Conservation (phyloP, 495 filamentous ascomycete genomes). For the Aspergillus mulundensis region DNA sequence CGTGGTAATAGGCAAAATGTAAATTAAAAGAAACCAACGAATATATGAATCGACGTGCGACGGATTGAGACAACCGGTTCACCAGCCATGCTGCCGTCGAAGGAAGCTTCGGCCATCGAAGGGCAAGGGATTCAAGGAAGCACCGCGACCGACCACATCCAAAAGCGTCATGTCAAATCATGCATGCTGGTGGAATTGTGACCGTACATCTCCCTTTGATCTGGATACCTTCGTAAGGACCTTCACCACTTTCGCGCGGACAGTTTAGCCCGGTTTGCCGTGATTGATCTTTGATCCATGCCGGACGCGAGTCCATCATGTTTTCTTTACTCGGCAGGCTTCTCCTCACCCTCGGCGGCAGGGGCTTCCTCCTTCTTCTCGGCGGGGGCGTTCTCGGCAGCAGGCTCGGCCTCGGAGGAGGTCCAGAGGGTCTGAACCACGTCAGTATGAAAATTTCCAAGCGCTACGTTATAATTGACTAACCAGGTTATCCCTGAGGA, state of each 20-base stretch:
- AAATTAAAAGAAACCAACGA: constrained; percentile 21
- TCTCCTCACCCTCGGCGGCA: constrained; percentile 55
- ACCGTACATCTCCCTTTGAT: not conserved
- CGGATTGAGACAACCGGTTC: constrained; percentile 11
- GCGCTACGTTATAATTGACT: constrained; percentile 27
- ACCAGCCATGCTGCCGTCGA: constrained; percentile 3
- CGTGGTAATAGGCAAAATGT: constrained; percentile 26
- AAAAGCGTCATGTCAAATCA: not conserved
- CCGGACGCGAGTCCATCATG: constrained; percentile 38
- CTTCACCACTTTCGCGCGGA: constrained; percentile 13
- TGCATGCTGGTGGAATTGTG: not conserved
- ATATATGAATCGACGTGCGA: constrained; percentile 18
- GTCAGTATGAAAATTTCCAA: constrained; percentile 20
- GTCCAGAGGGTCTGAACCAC: constrained; percentile 92
- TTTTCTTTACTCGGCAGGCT: constrained; percentile 55
- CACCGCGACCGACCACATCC: not conserved
- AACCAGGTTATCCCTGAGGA: constrained; percentile 97
- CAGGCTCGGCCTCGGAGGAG: constrained; percentile 91
- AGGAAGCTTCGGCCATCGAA: not conserved
- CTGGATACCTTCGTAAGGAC: not conserved
- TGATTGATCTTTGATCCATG: constrained; percentile 5
- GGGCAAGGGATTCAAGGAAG: not conserved
- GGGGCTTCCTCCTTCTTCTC: constrained; percentile 58
- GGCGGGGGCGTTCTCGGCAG: constrained; percentile 50
- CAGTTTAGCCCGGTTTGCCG: constrained; percentile 9